A percentile compares a stretch with the other conserved stretches of the same genome.
Evolutionary conservation across 139 green algal genomes (phyloP).

Genomic region (Trebouxia sp.): DNA sequence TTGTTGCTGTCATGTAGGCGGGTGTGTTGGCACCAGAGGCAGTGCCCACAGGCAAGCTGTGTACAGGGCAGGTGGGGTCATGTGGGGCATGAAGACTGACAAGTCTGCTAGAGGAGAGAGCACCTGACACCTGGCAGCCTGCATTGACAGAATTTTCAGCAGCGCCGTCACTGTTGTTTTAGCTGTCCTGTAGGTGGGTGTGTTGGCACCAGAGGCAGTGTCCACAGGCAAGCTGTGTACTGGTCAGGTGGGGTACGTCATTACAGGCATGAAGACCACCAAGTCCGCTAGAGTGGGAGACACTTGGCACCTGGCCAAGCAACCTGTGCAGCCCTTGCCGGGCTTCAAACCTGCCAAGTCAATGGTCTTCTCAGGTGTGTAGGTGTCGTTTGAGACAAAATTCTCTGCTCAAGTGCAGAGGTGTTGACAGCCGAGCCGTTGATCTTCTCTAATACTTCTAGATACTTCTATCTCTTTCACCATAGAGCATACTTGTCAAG

Average conservation of each 20-base stretch:
- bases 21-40: constrained; percentile 72
- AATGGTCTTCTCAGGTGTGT: constrained; percentile 88
- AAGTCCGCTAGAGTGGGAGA: constrained; percentile 76
- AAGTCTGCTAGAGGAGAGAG: constrained; percentile 74
- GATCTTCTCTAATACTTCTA: too few species aligned
- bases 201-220: constrained; percentile 67
- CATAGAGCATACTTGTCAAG: too few species aligned
- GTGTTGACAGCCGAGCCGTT: too few species aligned
- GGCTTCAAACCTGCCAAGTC: constrained; percentile 80
- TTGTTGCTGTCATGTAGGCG: constrained; percentile 40
- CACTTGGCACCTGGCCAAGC: constrained; percentile 65
- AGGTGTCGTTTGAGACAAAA: too few species aligned
- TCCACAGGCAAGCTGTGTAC: constrained; percentile 64
- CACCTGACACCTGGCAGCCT: constrained; percentile 72
- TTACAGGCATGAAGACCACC: constrained; percentile 85
- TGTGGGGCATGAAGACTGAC: constrained; percentile 84
- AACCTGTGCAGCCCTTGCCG: constrained; percentile 46
- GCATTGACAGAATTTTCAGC: constrained; percentile 54
- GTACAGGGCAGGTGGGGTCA: constrained; percentile 86
- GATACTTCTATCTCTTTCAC: too few species aligned
- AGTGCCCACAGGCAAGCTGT: constrained; percentile 53
- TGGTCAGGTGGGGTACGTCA: constrained; percentile 88
- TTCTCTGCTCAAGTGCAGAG: too few species aligned
- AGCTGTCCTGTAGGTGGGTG: constrained; percentile 51
- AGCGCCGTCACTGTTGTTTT: neutral